Conservation (phyloP, 2,329 filamentous ascomycete species). For the Eutypella sp. region DNA sequence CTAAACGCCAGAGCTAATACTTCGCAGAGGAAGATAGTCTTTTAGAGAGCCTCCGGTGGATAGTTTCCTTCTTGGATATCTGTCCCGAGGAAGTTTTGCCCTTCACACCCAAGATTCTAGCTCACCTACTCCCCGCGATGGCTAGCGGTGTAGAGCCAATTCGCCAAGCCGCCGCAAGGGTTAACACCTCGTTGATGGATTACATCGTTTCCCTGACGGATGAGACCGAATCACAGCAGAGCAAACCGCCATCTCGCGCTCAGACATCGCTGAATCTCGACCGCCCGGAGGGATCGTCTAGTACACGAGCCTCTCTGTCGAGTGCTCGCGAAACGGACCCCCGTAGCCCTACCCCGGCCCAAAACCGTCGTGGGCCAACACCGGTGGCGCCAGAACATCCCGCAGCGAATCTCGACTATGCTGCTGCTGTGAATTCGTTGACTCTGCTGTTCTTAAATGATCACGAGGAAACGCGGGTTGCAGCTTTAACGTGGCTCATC, state of each 20-base stretch:
- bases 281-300: conserved; percentile 41
- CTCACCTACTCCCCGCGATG: conserved; percentile 89
- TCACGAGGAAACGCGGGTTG: conserved; percentile 91
- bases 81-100: conserved; percentile 94
- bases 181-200: conserved; percentile 87
- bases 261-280: conserved; percentile 37
- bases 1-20: no score
- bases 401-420: conserved; percentile 83
- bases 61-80: conserved; percentile 94
- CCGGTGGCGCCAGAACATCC: conserved; percentile 38
- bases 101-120: conserved; percentile 87
- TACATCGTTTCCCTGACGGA: conserved; percentile 90
- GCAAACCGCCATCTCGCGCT: conserved; percentile 35
- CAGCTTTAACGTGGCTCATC: conserved; percentile 90
- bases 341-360: conserved; percentile 46
- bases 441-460: conserved; percentile 94
- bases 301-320: conserved; percentile 47
- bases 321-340: conserved; percentile 50
- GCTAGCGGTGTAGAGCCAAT: conserved; percentile 88
- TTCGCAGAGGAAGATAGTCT: conserved; percentile 79
- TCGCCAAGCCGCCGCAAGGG: conserved; percentile 78
- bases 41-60: conserved; percentile 87
- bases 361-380: conserved; percentile 42
- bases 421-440: conserved; percentile 86
- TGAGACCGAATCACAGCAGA: conserved; percentile 44